Evolutionary conservation across 495 filamentous ascomycete genomes (phyloP).

Genomic region (Aspergillus olivimuriae): DNA sequence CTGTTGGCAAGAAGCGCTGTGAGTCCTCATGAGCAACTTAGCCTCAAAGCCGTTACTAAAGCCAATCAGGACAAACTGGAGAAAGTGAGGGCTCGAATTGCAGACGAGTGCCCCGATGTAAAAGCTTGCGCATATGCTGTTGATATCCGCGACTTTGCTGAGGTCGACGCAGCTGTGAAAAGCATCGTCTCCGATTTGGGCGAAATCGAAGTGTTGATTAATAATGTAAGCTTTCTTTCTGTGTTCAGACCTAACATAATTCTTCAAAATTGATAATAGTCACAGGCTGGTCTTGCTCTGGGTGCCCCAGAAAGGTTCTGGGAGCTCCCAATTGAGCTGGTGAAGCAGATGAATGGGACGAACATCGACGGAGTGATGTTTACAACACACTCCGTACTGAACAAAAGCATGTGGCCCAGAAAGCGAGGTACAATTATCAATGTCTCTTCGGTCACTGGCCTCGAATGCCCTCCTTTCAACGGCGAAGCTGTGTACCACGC

Average conservation of each 20-base stretch:
- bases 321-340: constrained; percentile 19
- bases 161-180: constrained; percentile 19
- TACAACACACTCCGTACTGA: constrained; percentile 26
- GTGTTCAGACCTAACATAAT: not conserved
- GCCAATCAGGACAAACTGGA: constrained; percentile 21
- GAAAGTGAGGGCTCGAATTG: constrained; percentile 6
- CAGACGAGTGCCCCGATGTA: constrained; percentile 4
- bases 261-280: not conserved
- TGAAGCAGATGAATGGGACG: constrained; percentile 25
- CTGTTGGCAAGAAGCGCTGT: constrained; percentile 11
- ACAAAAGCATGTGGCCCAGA: constrained; percentile 18
- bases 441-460: constrained; percentile 28
- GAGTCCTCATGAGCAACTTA: not conserved
- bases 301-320: constrained; percentile 25
- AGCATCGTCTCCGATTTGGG: constrained; percentile 13
- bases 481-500: constrained; percentile 35
- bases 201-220: constrained; percentile 30
- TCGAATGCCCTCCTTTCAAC: constrained; percentile 29
- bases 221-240: constrained; percentile 18
- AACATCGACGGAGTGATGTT: constrained; percentile 32
- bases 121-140: constrained; percentile 16
- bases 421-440: constrained; percentile 32
- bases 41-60: not conserved
- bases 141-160: constrained; percentile 20
- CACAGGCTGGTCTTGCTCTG: constrained; percentile 27